Base-by-base conservation (phyloP, 345 rosid genomes). In the Arabidopsis suecica region DNA sequence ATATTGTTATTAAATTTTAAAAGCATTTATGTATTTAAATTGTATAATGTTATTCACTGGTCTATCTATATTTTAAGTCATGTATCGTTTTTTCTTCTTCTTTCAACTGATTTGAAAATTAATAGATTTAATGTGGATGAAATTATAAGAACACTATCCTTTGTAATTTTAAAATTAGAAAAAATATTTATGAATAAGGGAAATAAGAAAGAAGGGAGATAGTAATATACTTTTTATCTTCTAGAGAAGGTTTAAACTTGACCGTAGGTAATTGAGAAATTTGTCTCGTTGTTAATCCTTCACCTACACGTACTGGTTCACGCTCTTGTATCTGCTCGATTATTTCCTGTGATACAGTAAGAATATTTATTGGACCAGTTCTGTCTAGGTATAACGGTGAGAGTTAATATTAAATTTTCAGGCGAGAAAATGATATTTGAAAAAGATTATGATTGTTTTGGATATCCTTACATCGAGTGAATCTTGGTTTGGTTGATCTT, bases 151-250 rank as follows among this genome's bases (percentile, higher is more conserved):
- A 22, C 6, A 22, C 6, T 22, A 13, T 8, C 6, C 18, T 16
- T 34, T 33, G 37, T 5, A 65, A 22, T 65, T 34, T 49, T 3
- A 10, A 16, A 47, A 10, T 2, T 11, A 65, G 44, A 48, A 20
- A 20, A 14, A 62, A 64, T 5, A 55, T 55, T 10, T 20, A 11
- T 25, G 53, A n/a, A 53, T 20, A 34, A 49, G 5, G 67, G n/a
- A 20, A 45, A 28, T 5, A 2, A 10, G 4, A 67, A 37, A 37
- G 4, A 49, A 49, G 38, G 0, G 18, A 44, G 34, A 64, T n/a
- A 14, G 42, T 58, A 53, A 40, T 44, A 14, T 73, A 74, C 78
- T 5, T 25, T 44, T 74, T 45, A 36, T 74, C 72, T 65, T 74
- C 72, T 7, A 65, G 45, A 34, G 71, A 74, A 36, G 49, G 40